Evolutionary conservation across 225 moss, liverwort and hornwort species (phyloP).

Genomic region (Polytrichum commune): DNA sequence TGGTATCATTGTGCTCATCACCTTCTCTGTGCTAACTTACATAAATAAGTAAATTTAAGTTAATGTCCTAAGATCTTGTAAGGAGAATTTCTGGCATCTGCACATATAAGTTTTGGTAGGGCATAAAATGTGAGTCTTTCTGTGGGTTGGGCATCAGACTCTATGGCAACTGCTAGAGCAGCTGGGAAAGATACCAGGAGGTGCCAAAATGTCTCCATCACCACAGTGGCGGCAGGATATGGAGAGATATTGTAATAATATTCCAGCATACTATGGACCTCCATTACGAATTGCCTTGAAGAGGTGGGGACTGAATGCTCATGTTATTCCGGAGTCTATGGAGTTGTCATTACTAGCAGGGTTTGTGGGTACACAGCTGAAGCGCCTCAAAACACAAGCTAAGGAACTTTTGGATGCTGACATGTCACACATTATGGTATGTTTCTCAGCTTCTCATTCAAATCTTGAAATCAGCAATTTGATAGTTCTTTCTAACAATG

Average conservation of each 20-base stretch:
- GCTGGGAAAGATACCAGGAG: constrained; percentile 74
- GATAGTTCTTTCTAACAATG: no score
- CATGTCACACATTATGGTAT: constrained; percentile 85
- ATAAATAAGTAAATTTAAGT: no score
- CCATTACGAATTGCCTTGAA: constrained; percentile 79
- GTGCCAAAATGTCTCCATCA: constrained; percentile 77
- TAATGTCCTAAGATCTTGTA: no score
- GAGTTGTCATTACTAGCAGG: constrained; percentile 65
- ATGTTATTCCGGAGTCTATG: constrained; percentile 94
- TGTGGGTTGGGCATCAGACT: constrained; percentile 43
- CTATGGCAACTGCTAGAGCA: constrained; percentile 89
- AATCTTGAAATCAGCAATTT: background rate
- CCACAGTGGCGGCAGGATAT: constrained; percentile 99
- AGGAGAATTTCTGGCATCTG: no score
- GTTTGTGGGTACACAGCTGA: constrained; percentile 82
- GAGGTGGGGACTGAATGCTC: constrained; percentile 88
- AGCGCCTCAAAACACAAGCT: constrained; percentile 81
- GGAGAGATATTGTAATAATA: constrained; percentile 92
- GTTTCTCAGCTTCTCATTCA: constrained; percentile 2
- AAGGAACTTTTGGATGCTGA: constrained; percentile 84
- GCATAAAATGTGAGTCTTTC: background rate
- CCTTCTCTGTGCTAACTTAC: no score
- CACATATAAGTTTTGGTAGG: no score
- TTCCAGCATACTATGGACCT: constrained; percentile 89
- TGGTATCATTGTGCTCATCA: no score